These are phyloP conservation scores for Picea glauca DNA, from an alignment of 75 land plant genomes.

Conservation along the genomic window DNA sequence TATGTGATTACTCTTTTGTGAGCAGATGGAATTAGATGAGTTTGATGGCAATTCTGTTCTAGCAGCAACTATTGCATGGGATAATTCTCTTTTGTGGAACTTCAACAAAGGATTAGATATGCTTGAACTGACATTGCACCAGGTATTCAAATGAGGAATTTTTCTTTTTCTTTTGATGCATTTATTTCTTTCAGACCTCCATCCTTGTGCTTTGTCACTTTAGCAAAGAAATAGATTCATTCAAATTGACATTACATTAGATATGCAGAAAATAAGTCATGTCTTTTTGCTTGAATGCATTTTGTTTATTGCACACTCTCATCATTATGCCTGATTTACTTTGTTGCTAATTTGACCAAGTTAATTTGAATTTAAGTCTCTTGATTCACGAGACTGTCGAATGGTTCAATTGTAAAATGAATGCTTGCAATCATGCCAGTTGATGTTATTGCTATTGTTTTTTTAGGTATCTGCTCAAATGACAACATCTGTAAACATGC, in stretches of 20 bases:
- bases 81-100: constrained; percentile 49
- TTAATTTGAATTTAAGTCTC: neutral
- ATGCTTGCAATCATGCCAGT: neutral
- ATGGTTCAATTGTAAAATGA: neutral
- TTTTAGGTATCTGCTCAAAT: constrained; percentile 1
- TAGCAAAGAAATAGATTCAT: constrained; percentile 35
- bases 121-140: constrained; percentile 38
- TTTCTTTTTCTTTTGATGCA: neutral
- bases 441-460: neutral
- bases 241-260: constrained; percentile 21
- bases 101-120: constrained; percentile 44
- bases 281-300: neutral
- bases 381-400: neutral
- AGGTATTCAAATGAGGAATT: constrained; percentile 32
- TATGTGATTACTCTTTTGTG: neutral
- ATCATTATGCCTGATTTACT: neutral
- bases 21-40: constrained; percentile 92
- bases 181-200: neutral
- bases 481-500: neutral
- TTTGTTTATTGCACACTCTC: neutral
- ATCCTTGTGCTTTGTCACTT: constrained; percentile 13
- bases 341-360: neutral
- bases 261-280: neutral
- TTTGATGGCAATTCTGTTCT: constrained; percentile 66
- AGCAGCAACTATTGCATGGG: constrained; percentile 89